These are phyloP conservation scores for Cyclanthera cordifolia DNA, from an alignment of 306 rosid species.

Conservation along the genomic window DNA sequence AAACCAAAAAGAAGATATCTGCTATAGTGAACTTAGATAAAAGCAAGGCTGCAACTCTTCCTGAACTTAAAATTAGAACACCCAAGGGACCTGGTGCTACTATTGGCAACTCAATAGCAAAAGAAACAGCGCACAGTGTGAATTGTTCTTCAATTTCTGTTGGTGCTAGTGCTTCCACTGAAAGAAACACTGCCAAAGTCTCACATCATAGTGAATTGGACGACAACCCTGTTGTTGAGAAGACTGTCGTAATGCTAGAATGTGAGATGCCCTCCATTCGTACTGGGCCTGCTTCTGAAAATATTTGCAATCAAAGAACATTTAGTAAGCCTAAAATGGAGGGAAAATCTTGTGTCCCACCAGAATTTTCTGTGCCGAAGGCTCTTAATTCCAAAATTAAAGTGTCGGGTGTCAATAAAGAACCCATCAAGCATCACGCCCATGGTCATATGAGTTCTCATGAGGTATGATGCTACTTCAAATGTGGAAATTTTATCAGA, in stretches of 20 bases:
- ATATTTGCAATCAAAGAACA: slow-evolving; percentile 14
- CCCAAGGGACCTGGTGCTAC: slow-evolving; percentile 40
- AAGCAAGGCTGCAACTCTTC: slow-evolving; percentile 77
- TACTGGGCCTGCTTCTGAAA: slow-evolving; percentile 23
- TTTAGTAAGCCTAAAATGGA: slow-evolving; percentile 17
- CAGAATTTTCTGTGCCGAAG: slow-evolving; percentile 32
- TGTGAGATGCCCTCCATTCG: slow-evolving; percentile 40
- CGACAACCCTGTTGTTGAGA: slow-evolving; percentile 68
- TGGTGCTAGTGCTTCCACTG: slow-evolving; percentile 32
- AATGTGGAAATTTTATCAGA: slow-evolving; percentile 7
- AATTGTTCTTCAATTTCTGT: slow-evolving; percentile 30
- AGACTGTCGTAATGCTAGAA: slow-evolving; percentile 73
- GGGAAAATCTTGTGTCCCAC: slow-evolving; percentile 29
- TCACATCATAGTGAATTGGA: slow-evolving; percentile 36
- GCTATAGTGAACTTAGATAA: slow-evolving; percentile 67
- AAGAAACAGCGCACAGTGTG: slow-evolving; percentile 38
- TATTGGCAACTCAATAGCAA: slow-evolving; percentile 31
- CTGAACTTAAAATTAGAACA: slow-evolving; percentile 83
- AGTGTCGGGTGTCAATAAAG: slow-evolving; percentile 28
- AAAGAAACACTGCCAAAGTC: slow-evolving; percentile 27
- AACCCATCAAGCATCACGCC: slow-evolving; percentile 29
- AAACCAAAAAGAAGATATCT: slow-evolving; percentile 59
- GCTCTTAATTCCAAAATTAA: slow-evolving; percentile 39
- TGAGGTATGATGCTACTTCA: slow-evolving; percentile 40
- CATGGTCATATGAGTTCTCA: slow-evolving; percentile 26